These are phyloP conservation scores for Mycena polygramma DNA, from an alignment of 768 basidiomycete species.

Conservation along the genomic window DNA sequence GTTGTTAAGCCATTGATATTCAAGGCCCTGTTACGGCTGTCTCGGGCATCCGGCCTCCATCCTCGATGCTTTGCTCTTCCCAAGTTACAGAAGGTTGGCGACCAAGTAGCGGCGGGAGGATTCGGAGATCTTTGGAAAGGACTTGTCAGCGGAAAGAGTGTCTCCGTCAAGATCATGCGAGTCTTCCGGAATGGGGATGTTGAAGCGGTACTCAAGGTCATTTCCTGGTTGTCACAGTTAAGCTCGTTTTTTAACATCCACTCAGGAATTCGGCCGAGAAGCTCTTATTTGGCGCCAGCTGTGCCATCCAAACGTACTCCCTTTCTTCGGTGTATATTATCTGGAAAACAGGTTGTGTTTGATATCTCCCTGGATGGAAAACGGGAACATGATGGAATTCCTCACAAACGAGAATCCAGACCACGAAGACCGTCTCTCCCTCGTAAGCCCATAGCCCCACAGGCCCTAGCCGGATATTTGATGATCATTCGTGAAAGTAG, in stretches of 20 bases:
- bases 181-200: slow-evolving; percentile 19
- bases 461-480: neutral
- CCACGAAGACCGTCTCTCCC: slow-evolving; percentile 3
- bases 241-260: neutral
- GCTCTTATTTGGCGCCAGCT: slow-evolving; percentile 40
- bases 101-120: slow-evolving; percentile 33
- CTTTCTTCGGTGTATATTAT: slow-evolving; percentile 41
- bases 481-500: slow-evolving; percentile 1
- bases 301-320: slow-evolving; percentile 41
- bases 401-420: slow-evolving; percentile 7
- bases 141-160: slow-evolving; percentile 31
- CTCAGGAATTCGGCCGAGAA: slow-evolving; percentile 35
- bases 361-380: slow-evolving; percentile 47
- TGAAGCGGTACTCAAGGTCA: slow-evolving; percentile 22
- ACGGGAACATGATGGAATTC: slow-evolving; percentile 39
- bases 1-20: slow-evolving; percentile 11
- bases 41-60: slow-evolving; percentile 24
- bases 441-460: slow-evolving; percentile 21
- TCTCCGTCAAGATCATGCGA: slow-evolving; percentile 37
- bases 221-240: neutral
- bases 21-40: slow-evolving; percentile 31
- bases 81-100: slow-evolving; percentile 29
- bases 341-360: slow-evolving; percentile 38
- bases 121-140: slow-evolving; percentile 39
- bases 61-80: slow-evolving; percentile 31